Percentiles rank a stretch among this genome's conserved stretches.
Evolutionary conservation across 192 early-diverging fungal genomes (phyloP).

Genomic region (Geranomyces variabilis): DNA sequence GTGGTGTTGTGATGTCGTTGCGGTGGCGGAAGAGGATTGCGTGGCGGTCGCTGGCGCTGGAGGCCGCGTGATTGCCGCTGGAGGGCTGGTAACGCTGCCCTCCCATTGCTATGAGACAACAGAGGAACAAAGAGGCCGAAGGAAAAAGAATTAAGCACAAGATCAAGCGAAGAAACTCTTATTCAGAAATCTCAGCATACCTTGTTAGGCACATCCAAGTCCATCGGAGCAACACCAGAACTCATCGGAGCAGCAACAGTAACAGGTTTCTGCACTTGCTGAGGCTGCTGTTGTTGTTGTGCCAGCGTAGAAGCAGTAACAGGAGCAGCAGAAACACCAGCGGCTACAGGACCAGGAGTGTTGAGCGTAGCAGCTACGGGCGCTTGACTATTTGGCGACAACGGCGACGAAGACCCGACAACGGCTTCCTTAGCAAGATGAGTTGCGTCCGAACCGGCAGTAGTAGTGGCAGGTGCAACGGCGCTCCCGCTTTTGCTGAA

Average conservation of each 20-base stretch:
- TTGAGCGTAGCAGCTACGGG: background rate
- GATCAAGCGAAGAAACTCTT: background rate
- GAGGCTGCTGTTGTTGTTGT: constrained; percentile 5
- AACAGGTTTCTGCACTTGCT: constrained; percentile 6
- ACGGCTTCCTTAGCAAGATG: constrained; percentile 10
- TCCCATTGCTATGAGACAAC: background rate
- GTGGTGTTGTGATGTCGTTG: background rate
- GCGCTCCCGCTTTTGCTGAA: constrained; percentile 11
- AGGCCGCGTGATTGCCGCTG: constrained; percentile 22
- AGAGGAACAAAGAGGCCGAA: background rate
- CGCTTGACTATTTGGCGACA: background rate
- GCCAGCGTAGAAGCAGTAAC: background rate
- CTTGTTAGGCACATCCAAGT: constrained; percentile 9
- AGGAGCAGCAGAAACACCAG: background rate
- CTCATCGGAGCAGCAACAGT: background rate
- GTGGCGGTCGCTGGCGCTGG: background rate
- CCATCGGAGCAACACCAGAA: constrained; percentile 1
- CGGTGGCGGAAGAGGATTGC: background rate
- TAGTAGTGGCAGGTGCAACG: background rate
- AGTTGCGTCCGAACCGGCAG: background rate
- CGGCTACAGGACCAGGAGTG: too few relatives aligned
- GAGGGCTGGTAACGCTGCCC: constrained; percentile 9
- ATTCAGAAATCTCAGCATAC: too few relatives aligned
- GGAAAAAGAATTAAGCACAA: background rate
- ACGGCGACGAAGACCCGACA: background rate